A percentile compares a stretch with the other conserved stretches of the same genome.
Conservation (phyloP, 495 filamentous ascomycete species). For the Penicillium argentinense region DNA sequence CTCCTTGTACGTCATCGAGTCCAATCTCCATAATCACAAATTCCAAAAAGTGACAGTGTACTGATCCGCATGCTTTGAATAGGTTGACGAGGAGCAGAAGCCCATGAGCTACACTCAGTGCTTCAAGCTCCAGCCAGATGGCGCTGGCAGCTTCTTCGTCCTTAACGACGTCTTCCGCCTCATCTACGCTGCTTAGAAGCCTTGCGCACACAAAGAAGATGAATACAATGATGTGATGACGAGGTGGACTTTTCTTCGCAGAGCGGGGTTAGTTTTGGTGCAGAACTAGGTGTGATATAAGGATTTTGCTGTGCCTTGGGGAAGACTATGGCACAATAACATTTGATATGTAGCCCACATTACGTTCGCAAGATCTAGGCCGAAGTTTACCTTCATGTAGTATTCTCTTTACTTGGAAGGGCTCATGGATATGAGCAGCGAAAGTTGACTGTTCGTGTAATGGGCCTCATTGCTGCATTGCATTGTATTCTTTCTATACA, state of each 20-base stretch:
- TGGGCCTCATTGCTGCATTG: slow-evolving; percentile 3
- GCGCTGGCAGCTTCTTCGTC: slow-evolving; percentile 72
- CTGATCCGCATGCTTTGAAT: no score
- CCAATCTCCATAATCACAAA: no score
- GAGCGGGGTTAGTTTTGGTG: slow-evolving; percentile 1
- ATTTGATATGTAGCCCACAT: no score
- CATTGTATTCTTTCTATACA: slow-evolving; percentile 8
- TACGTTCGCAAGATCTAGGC: no score
- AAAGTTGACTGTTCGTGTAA: no score
- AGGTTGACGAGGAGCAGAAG: slow-evolving; percentile 79
- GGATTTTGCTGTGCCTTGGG: no score
- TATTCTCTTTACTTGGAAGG: no score
- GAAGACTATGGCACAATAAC: no score
- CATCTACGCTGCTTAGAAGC: slow-evolving; percentile 51
- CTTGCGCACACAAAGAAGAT: not conserved
- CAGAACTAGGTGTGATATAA: slow-evolving; percentile 1
- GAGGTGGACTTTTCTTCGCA: slow-evolving; percentile 9
- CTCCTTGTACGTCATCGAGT: slow-evolving; percentile 64
- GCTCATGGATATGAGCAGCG: no score
- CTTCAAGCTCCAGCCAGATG: slow-evolving; percentile 77
- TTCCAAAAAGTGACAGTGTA: no score
- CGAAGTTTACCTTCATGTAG: no score
- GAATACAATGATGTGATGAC: slow-evolving; percentile 24
- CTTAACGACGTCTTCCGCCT: slow-evolving; percentile 92
- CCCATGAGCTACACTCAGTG: slow-evolving; percentile 84